These are phyloP conservation scores for Arachnomyces sp. DNA, from an alignment of 2,329 filamentous ascomycete genomes.

Conservation along the genomic window DNA sequence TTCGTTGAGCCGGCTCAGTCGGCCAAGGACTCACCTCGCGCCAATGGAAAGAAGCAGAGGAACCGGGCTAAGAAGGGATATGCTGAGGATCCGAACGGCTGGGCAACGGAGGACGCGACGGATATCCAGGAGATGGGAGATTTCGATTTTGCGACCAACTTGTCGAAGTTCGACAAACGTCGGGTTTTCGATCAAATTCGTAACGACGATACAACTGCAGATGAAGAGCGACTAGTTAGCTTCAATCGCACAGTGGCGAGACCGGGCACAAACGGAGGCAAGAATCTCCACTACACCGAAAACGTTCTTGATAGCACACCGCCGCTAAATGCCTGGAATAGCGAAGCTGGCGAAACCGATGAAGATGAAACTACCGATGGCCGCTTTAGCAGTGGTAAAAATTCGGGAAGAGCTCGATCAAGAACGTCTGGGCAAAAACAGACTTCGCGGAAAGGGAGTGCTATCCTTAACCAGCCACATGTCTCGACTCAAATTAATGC, in stretches of 20 bases:
- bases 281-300: constrained; percentile 85
- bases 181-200: constrained; percentile 87
- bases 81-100: constrained; percentile 64
- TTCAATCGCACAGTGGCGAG: constrained; percentile 64
- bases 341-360: constrained; percentile 60
- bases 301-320: constrained; percentile 69
- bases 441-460: constrained; percentile 38
- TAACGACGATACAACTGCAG: constrained; percentile 80
- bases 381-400: constrained; percentile 39
- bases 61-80: constrained; percentile 29
- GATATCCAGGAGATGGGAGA: constrained; percentile 90
- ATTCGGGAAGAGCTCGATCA: constrained; percentile 36
- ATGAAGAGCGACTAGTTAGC: constrained; percentile 80
- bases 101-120: constrained; percentile 92
- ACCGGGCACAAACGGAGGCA: constrained; percentile 68
- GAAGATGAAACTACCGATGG: constrained; percentile 32
- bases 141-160: constrained; percentile 83
- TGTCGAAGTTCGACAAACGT: constrained; percentile 92
- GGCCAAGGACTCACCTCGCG: constrained; percentile 29
- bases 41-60: constrained; percentile 18
- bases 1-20: constrained; percentile 50
- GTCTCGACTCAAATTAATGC: constrained; percentile 27
- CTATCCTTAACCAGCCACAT: constrained; percentile 29
- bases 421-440: constrained; percentile 29
- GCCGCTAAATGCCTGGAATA: constrained; percentile 53